A percentile compares a stretch with the other conserved stretches of the same genome.
phyloP scores from a whole-genome alignment of 305 asterid species.

The Lippia alba region DNA sequence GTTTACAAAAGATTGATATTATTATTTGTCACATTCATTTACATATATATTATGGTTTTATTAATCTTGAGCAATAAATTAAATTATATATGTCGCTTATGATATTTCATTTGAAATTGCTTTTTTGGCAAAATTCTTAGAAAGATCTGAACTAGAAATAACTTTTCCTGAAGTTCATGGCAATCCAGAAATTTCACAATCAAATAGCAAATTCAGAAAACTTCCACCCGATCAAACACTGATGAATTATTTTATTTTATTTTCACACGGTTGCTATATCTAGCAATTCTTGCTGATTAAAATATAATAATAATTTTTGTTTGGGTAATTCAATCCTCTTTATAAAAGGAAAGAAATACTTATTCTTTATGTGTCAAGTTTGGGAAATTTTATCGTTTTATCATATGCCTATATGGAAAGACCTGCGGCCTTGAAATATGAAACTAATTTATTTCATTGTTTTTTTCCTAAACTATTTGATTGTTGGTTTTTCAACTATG shows the following conservation, averaged over 20 bases:
- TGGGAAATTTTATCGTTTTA: not conserved
- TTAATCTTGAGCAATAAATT: not conserved
- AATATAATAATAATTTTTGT: no score
- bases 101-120: not conserved
- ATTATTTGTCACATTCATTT: not conserved
- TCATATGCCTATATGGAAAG: not conserved
- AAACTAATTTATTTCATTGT: not conserved
- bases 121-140: not conserved
- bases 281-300: not conserved
- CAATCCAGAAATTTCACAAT: no score
- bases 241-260: not conserved
- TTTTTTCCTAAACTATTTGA: not conserved
- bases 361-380: no score
- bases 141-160: conserved; percentile 24
- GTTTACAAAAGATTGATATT: not conserved
- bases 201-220: no score
- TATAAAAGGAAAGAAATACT: no score
- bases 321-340: no score
- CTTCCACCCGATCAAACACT: not conserved
- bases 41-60: not conserved
- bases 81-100: not conserved
- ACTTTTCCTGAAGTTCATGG: conserved; percentile 4
- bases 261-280: not conserved
- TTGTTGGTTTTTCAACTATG: not conserved
- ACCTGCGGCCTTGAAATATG: not conserved